phyloP scores from a whole-genome alignment of 2,329 filamentous ascomycete species.

The Ceratocystiopsis sp. region DNA sequence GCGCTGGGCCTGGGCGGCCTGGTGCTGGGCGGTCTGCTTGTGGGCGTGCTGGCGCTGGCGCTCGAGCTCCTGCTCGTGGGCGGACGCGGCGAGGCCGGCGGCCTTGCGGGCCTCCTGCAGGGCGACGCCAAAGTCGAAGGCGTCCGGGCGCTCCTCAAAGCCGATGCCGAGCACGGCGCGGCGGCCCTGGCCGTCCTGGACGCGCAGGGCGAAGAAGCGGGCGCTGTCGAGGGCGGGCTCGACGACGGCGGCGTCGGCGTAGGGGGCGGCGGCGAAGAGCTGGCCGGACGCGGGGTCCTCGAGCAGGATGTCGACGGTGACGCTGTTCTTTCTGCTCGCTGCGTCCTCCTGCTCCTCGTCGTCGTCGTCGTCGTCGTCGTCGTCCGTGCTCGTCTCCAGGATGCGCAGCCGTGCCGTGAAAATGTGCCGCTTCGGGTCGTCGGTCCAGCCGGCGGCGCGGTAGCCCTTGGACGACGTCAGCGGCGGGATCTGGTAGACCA shows the following conservation, averaged over 20 bases:
- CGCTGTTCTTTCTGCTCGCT: constrained; percentile 25
- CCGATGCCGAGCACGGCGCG: constrained; percentile 72
- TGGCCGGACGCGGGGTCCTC: constrained; percentile 58
- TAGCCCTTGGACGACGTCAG: constrained; percentile 64
- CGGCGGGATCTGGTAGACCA: constrained; percentile 79
- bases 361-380: constrained; percentile 21
- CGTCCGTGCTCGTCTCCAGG: constrained; percentile 51
- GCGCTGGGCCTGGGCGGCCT: constrained; percentile 31
- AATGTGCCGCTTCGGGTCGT: constrained; percentile 54
- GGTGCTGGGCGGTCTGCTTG: constrained; percentile 3
- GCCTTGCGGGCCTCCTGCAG: constrained; percentile 63
- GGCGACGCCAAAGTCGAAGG: constrained; percentile 70
- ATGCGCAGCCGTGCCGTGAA: constrained; percentile 72
- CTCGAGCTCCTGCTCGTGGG: neutral
- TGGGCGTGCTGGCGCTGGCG: neutral
- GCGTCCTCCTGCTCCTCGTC: neutral
- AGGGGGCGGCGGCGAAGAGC: constrained; percentile 73
- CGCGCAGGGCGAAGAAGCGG: constrained; percentile 70
- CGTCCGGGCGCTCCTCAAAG: constrained; percentile 72
- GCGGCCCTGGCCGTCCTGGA: constrained; percentile 56
- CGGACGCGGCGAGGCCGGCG: constrained; percentile 38
- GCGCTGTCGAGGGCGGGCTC: constrained; percentile 65
- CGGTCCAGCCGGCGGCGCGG: constrained; percentile 61
- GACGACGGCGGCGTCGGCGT: constrained; percentile 46
- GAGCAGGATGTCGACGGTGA: constrained; percentile 61